Evolutionary conservation across 2,329 filamentous ascomycete genomes (phyloP).

Genomic region (Penicillium palitans): DNA sequence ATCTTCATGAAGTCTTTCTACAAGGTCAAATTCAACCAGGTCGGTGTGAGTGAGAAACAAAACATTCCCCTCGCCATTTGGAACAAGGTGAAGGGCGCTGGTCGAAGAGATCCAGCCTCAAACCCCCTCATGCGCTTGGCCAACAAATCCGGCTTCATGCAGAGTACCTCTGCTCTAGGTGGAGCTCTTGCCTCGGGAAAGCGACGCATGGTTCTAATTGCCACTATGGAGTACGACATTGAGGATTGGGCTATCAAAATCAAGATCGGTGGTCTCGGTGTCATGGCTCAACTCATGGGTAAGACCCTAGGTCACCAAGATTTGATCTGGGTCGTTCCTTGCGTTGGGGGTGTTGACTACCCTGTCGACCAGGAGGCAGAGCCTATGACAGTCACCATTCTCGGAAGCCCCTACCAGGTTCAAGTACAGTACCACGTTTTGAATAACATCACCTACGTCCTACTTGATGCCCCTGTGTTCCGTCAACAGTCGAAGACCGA

Average conservation of each 20-base stretch:
- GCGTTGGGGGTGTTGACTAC: conserved; percentile 65
- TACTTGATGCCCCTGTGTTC: conserved; percentile 67
- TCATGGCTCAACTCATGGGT: conserved; percentile 71
- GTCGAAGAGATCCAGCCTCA: conserved; percentile 27
- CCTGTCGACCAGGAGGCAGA: conserved; percentile 60
- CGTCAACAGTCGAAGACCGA: conserved; percentile 63
- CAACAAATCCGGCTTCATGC: conserved; percentile 40
- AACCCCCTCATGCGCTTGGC: conserved; percentile 39
- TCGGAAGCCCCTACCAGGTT: conserved; percentile 61
- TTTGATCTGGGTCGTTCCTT: conserved; percentile 65
- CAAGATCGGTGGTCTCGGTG: conserved; percentile 69
- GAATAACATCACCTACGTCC: conserved; percentile 67
- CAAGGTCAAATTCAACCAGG: conserved; percentile 63
- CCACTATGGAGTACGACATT: conserved; percentile 72
- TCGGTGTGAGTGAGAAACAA: conserved; percentile 55
- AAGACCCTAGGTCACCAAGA: conserved; percentile 65
- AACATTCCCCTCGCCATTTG: conserved; percentile 39
- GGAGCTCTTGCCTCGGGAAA: conserved; percentile 26
- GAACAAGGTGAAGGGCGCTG: conserved; percentile 37
- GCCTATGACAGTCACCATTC: conserved; percentile 62
- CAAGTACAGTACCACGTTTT: conserved; percentile 64
- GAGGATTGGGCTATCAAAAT: conserved; percentile 70
- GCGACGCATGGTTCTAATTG: conserved; percentile 61
- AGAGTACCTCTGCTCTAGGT: conserved; percentile 37
- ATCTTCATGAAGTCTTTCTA: conserved; percentile 64